Conservation (phyloP, 805 yeast genomes). For the Lachancea mirantina region DNA sequence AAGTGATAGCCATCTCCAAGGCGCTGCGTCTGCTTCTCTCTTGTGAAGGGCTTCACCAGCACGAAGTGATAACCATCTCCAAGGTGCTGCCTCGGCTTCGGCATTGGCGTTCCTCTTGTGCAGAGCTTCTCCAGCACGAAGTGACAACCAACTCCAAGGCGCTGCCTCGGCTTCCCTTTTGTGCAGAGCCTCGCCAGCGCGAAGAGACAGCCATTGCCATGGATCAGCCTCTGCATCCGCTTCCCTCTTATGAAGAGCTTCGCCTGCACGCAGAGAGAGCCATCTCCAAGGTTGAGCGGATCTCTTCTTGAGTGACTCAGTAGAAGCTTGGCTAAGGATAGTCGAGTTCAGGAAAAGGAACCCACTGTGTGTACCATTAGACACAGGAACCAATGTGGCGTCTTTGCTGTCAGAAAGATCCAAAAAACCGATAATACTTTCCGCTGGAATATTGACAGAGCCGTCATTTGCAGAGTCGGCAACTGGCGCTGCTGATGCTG, state of each 20-base stretch:
- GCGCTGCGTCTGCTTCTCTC: conserved; percentile 27
- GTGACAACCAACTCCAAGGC: conserved; percentile 25
- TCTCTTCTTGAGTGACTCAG: too few species aligned
- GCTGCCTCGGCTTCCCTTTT: conserved; percentile 12
- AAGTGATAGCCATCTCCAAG: conserved; percentile 27
- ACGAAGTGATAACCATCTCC: conserved; percentile 25
- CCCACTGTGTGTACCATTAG: conserved; percentile 26
- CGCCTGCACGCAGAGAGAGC: conserved; percentile 14
- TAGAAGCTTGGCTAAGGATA: conserved; percentile 21
- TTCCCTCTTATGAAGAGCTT: conserved; percentile 27
- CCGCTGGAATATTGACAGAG: conserved; percentile 21
- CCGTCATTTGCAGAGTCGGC: conserved; percentile 7
- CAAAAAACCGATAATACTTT: conserved; percentile 27
- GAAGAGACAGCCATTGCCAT: conserved; percentile 25
- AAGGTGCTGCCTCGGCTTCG: conserved; percentile 20
- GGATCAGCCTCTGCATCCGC: conserved; percentile 20
- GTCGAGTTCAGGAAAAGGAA: conserved; percentile 29
- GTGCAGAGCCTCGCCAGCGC: conserved; percentile 19
- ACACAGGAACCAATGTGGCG: conserved; percentile 23
- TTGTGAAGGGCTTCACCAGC: conserved; percentile 26
- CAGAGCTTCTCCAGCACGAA: conserved; percentile 24
- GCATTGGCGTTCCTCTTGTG: conserved; percentile 17
- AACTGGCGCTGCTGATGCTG: conserved; percentile 21
- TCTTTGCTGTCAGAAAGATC: conserved; percentile 25
- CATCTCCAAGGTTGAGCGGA: conserved; percentile 4